Conservation (phyloP, 345 rosid genomes). For the Abelmoschus esculentus region DNA sequence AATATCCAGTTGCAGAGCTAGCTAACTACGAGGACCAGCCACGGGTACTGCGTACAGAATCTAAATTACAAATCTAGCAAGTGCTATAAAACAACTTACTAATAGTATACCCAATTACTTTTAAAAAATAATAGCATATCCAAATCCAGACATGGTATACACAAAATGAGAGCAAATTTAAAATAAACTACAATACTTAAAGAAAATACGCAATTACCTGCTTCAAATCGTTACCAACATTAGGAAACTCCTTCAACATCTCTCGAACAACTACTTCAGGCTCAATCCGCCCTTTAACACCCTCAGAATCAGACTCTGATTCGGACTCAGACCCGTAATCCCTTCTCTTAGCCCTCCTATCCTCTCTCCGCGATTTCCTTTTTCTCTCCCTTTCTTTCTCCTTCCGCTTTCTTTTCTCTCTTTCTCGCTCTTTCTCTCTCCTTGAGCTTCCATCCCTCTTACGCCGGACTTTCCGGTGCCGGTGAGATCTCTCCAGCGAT, state of each 20-base stretch:
- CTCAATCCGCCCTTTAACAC: slow-evolving; percentile 18
- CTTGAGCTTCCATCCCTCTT: slow-evolving; percentile 39
- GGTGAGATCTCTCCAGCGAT: slow-evolving; percentile 28
- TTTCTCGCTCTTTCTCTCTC: slow-evolving; percentile 46
- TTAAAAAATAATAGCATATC: no score
- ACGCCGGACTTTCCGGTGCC: slow-evolving; percentile 29
- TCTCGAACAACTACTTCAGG: slow-evolving; percentile 46
- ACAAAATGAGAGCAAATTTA: neutral
- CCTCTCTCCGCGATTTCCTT: slow-evolving; percentile 36
- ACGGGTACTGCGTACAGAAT: neutral
- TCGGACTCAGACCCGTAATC: slow-evolving; percentile 26
- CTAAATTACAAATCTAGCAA: neutral
- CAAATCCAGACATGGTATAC: no score
- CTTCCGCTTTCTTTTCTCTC: slow-evolving; percentile 31
- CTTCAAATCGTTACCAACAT: slow-evolving; percentile 56
- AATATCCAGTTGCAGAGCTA: neutral
- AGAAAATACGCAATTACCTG: slow-evolving; percentile 32
- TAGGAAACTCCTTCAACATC: slow-evolving; percentile 53
- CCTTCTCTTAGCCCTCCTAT: slow-evolving; percentile 28
- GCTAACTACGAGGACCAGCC: neutral
- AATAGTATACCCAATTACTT: neutral
- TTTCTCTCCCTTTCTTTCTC: slow-evolving; percentile 37
- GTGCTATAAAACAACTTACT: neutral
- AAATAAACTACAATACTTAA: neutral
- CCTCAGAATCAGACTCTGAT: slow-evolving; percentile 29